phyloP scores from a whole-genome alignment of 805 yeast genomes.

The Kodamaea laetipori region DNA sequence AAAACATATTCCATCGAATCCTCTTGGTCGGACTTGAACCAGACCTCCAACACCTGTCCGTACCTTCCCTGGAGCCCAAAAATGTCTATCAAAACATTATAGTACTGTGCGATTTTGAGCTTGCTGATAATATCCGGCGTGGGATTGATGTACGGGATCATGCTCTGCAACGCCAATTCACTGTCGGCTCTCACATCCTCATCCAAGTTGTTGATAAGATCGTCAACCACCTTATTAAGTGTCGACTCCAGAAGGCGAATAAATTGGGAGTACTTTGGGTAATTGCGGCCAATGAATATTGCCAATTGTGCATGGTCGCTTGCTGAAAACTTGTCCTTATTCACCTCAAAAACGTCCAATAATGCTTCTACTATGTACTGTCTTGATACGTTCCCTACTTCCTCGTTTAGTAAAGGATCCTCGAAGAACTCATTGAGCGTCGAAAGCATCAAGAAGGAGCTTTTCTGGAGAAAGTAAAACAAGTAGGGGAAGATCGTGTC shows the following conservation, averaged over 20 bases:
- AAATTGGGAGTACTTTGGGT: slow-evolving; percentile 84
- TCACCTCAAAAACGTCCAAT: slow-evolving; percentile 53
- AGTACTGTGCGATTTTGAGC: slow-evolving; percentile 57
- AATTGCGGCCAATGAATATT: slow-evolving; percentile 76
- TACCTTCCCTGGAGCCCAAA: slow-evolving; percentile 56
- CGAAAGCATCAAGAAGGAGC: slow-evolving; percentile 61
- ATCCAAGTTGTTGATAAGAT: not conserved
- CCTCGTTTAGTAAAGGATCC: slow-evolving; percentile 69
- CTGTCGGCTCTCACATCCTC: slow-evolving; percentile 45
- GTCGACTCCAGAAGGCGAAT: slow-evolving; percentile 66
- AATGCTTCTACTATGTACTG: slow-evolving; percentile 79
- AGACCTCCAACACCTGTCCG: slow-evolving; percentile 54
- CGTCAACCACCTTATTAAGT: slow-evolving; percentile 49
- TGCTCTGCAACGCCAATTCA: slow-evolving; percentile 73
- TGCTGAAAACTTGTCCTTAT: slow-evolving; percentile 25
- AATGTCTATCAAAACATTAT: slow-evolving; percentile 57
- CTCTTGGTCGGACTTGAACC: slow-evolving; percentile 37
- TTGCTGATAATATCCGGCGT: slow-evolving; percentile 56
- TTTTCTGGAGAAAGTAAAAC: slow-evolving; percentile 52
- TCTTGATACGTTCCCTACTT: slow-evolving; percentile 50
- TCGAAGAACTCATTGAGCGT: slow-evolving; percentile 83
- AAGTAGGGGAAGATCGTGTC: slow-evolving; percentile 62
- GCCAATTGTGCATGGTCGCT: slow-evolving; percentile 45
- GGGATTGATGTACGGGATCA: slow-evolving; percentile 59
- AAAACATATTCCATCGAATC: slow-evolving; percentile 12